Evolutionary conservation across 306 rosid species (phyloP).

Genomic region (Gynostemma pentaphyllum): DNA sequence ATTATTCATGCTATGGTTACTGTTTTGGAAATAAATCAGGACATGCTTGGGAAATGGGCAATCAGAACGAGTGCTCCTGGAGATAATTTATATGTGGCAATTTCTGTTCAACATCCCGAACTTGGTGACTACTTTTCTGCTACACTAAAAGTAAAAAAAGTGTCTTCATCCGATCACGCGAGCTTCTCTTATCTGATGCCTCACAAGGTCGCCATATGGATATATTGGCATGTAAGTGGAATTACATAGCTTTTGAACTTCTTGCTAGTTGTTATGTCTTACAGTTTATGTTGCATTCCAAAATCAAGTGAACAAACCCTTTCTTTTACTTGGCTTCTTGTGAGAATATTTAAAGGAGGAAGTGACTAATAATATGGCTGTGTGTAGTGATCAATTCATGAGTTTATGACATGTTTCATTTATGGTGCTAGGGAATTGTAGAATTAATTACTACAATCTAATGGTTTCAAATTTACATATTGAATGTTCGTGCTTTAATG

Average conservation of each 20-base stretch:
- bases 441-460: no score
- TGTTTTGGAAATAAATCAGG: constrained; percentile 32
- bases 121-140: constrained; percentile 83
- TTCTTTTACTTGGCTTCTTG: background rate
- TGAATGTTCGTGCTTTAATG: background rate
- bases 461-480: no score
- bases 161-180: constrained; percentile 51
- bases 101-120: constrained; percentile 78
- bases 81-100: constrained; percentile 47
- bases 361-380: background rate
- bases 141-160: constrained; percentile 46
- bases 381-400: background rate
- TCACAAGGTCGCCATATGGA: constrained; percentile 89
- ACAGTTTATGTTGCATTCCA: background rate
- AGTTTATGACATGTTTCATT: background rate
- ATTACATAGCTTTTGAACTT: background rate
- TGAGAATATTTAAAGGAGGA: background rate
- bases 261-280: background rate
- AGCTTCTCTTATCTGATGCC: constrained; percentile 91
- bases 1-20: constrained; percentile 4
- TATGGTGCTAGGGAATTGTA: background rate
- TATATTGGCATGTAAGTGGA: constrained; percentile 89
- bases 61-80: constrained; percentile 77
- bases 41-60: constrained; percentile 83
- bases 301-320: background rate